Conservation (phyloP, 176 grass and related monocot species). For the Luzula sylvatica region DNA sequence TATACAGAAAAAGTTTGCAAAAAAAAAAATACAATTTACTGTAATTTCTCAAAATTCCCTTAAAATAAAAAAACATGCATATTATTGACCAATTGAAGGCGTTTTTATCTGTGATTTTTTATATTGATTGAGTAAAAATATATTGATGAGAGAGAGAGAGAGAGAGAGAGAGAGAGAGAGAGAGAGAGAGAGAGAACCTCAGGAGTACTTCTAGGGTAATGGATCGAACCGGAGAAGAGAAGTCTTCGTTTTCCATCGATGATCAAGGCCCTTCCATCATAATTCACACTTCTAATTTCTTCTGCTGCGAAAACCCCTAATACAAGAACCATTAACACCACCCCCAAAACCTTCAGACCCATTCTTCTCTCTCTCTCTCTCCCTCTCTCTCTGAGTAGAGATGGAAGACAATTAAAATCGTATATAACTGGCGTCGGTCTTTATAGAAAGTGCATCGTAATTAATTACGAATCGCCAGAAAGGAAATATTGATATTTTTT, state of each 20-base stretch:
- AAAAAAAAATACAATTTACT: too few relatives aligned
- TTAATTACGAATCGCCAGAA: too few relatives aligned
- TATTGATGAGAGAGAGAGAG: too few relatives aligned
- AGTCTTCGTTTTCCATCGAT: slow-evolving; percentile 43
- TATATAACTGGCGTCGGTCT: too few relatives aligned
- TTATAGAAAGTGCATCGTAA: too few relatives aligned
- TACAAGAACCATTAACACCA: neutral
- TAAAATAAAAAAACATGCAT: too few relatives aligned
- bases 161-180: neutral
- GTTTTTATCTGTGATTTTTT: too few relatives aligned
- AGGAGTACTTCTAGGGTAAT: slow-evolving; percentile 72
- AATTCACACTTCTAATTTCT: slow-evolving; percentile 27
- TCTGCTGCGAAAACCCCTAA: neutral
- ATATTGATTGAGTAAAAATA: too few relatives aligned
- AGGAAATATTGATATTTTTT: too few relatives aligned
- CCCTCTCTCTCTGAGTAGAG: neutral
- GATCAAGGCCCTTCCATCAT: slow-evolving; percentile 62
- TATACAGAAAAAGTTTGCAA: too few relatives aligned
- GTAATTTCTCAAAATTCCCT: too few relatives aligned
- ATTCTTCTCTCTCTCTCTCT: slow-evolving; percentile 20
- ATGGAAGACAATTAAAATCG: neutral
- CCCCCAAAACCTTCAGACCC: slow-evolving; percentile 9
- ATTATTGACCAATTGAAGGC: too few relatives aligned
- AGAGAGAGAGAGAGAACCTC: slow-evolving; percentile 25
- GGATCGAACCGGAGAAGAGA: slow-evolving; percentile 80